Evolutionary conservation across 2,329 filamentous ascomycete genomes (phyloP), one percentile per base, ranked within the genome.

Genomic region (Fusarium oligoseptatum): DNA sequence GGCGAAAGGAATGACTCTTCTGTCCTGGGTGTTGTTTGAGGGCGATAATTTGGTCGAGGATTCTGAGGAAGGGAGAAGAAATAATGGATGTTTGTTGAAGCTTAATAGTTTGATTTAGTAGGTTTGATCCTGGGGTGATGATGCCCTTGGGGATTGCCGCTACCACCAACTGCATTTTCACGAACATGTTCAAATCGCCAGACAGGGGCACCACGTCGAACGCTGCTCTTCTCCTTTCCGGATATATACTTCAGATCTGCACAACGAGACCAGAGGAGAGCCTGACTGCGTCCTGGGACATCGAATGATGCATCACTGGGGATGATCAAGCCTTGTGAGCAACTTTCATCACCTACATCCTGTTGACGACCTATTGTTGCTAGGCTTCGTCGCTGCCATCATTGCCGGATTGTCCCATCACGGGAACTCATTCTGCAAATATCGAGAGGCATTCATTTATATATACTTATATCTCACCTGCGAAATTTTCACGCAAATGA

Each of bases 191-290:
- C 4, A 45, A 22, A 45, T 45, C 7, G 2, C 7, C 12, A 9
- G 20, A 15, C 6, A 45, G 14, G 20, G 12, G 20, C 2, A 8
- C 20, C 12, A 45, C 12, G 4, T 24, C 20, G 2, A 24, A 45
- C 14, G 12, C 20, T 15, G 41, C 41, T 24, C 20, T 7, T 22
- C 41, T 43, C 11, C n/a, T 12, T 22, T 3, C 11, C 12, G 3
- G n/a, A 3, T 14, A 14, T 43, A 14, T 43, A 22, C 1, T 14
- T 43, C 11, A 43, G n/a, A 7, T 7, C 3, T 22, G 3, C 6
- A 14, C n/a, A 7, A 12, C 3, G 1, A 43, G 6, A 2, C 0
- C 6, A 24, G 12, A 45, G 3, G 7, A 24, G 20, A 22, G 8
- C 20, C 14, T 12, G 7, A 12, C 41, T 20, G 20, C 7, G 12